Conservation (phyloP, 2,329 filamentous ascomycete species). For the Penicillium sclerotiorum region DNA sequence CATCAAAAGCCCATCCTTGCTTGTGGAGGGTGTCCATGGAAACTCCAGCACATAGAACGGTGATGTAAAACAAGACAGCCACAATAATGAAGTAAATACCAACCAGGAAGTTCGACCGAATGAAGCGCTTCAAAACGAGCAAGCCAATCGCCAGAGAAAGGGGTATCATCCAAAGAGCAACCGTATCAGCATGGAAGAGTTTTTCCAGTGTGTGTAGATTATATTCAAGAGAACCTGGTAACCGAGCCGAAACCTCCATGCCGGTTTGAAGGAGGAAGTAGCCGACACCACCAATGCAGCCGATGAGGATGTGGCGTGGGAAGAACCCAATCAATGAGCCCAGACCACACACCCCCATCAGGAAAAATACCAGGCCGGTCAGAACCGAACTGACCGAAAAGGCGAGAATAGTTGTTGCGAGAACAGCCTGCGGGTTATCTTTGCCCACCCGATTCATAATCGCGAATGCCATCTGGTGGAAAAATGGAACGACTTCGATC, state of each 20-base stretch:
- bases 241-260: slow-evolving; percentile 86
- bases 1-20: slow-evolving; percentile 88
- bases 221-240: slow-evolving; percentile 84
- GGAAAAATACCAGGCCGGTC: slow-evolving; percentile 87
- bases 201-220: slow-evolving; percentile 73
- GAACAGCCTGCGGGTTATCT: slow-evolving; percentile 79
- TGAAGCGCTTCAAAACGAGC: slow-evolving; percentile 73
- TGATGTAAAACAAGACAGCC: slow-evolving; percentile 59
- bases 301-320: slow-evolving; percentile 91
- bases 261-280: slow-evolving; percentile 93
- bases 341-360: slow-evolving; percentile 83
- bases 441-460: slow-evolving; percentile 79
- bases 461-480: slow-evolving; percentile 95
- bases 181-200: slow-evolving; percentile 71
- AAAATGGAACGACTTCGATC: slow-evolving; percentile 98
- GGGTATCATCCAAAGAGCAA: slow-evolving; percentile 82
- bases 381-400: slow-evolving; percentile 89
- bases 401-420: slow-evolving; percentile 90
- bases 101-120: slow-evolving; percentile 81
- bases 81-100: slow-evolving; percentile 86
- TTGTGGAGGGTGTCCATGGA: slow-evolving; percentile 68
- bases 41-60: slow-evolving; percentile 59
- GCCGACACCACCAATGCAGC: slow-evolving; percentile 95
- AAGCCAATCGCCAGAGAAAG: slow-evolving; percentile 74
- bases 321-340: slow-evolving; percentile 97